These are phyloP conservation scores for Kazachstania africana DNA, from an alignment of 805 yeast genomes.

Conservation along the genomic window DNA sequence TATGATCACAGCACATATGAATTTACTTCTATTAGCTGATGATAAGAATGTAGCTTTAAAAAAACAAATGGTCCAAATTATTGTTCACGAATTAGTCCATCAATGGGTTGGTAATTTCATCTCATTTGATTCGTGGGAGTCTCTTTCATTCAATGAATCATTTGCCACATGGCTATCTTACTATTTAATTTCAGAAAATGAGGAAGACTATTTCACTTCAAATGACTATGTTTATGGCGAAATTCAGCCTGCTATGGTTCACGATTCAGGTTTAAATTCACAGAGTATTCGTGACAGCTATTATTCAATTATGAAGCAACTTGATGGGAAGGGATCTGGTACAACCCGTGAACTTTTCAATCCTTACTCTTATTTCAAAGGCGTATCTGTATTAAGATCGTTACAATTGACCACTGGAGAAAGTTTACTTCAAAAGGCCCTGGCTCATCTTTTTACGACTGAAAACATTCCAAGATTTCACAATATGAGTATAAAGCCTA, in stretches of 20 bases:
- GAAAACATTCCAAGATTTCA: too few relatives aligned
- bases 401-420: conserved; percentile 17
- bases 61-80: conserved; percentile 38
- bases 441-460: too few relatives aligned
- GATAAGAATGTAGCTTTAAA: conserved; percentile 11
- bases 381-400: conserved; percentile 22
- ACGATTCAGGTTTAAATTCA: conserved; percentile 8
- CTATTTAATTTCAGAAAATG: conserved; percentile 28
- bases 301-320: conserved; percentile 1
- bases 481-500: conserved; percentile 18
- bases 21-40: conserved; percentile 34
- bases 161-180: conserved; percentile 68
- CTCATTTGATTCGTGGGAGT: conserved; percentile 55
- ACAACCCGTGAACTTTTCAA: conserved; percentile 22
- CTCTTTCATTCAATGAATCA: conserved; percentile 66
- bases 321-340: neutral
- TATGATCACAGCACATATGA: conserved; percentile 45
- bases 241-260: conserved; percentile 7
- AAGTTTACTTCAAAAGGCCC: conserved; percentile 9
- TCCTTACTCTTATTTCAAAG: conserved; percentile 24
- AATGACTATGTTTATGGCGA: conserved; percentile 15
- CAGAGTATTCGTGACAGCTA: conserved; percentile 11
- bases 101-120: conserved; percentile 71
- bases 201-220: conserved; percentile 16
- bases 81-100: conserved; percentile 66